Conservation (phyloP, 2,329 filamentous ascomycete genomes). For the Fusarium brevicatenulatum region DNA sequence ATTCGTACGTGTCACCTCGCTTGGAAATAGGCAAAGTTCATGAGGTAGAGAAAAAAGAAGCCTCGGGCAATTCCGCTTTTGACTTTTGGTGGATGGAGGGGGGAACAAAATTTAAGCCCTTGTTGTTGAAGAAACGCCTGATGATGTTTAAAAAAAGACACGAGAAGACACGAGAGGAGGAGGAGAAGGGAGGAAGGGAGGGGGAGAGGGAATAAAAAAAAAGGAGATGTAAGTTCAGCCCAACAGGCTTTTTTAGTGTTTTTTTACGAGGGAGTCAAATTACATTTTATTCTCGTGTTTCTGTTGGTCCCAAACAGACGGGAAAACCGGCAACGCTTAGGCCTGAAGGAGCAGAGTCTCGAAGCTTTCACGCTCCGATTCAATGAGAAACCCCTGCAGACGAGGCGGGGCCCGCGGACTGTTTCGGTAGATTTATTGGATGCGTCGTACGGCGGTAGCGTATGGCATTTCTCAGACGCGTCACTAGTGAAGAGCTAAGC, state of each 20-base stretch:
- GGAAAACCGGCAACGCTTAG: conserved; percentile 2
- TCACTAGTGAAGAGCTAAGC: neutral
- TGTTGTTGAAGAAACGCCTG: neutral
- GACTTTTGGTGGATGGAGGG: neutral
- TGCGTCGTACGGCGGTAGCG: neutral
- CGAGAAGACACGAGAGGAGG: neutral
- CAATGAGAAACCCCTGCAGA: neutral
- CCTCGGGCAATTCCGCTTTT: neutral
- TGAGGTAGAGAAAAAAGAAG: neutral
- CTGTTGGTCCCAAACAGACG: neutral
- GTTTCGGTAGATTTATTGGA: conserved; percentile 1
- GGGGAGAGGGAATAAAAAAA: neutral
- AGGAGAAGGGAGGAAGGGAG: neutral
- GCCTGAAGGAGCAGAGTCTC: neutral
- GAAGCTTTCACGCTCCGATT: neutral
- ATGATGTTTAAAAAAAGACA: neutral
- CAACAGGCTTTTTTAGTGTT: neutral
- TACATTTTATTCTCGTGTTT: conserved; percentile 1
- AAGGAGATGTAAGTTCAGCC: neutral
- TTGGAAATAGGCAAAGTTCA: neutral
- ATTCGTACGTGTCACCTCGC: neutral
- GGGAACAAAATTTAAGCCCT: neutral
- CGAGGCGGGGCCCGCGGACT: neutral
- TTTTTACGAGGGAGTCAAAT: neutral
- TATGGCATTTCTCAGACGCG: neutral